Base-by-base conservation (phyloP, 129 eudicot genomes). In the Scalesia atractyloides region DNA sequence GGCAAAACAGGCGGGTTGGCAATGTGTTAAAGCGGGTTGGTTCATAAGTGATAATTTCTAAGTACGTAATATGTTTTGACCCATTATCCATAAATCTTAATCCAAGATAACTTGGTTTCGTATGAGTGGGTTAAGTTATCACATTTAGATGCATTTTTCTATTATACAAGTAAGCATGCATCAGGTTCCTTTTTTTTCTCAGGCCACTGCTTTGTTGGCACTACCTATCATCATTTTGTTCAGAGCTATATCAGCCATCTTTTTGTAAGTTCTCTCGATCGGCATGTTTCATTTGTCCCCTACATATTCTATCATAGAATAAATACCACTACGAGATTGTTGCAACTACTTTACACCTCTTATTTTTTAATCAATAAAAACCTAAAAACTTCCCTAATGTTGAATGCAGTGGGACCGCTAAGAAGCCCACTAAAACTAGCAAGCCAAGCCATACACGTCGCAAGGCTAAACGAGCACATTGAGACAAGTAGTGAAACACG, bases 171-270 rank as follows among this genome's bases (percentile, higher is more conserved):
- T 19, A 44, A 15, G 13, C 20, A 24, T 59, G 64, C 34, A 51
- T 66, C 66, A 43, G 5, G 64, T 15, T 61, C 5, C 33, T 76
- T 68, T 62, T 44, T 54, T 17, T 15, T 34, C 87, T 54, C 71
- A 91, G 97, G 93, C 97, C 70, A 88, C 97, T 3, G 93, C 93
- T 0, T 24, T 91, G 71, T 79, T 91, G 82, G 93, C 88, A 53
- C 84, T 91, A 59, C 96, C 97, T 12, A 66, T 86, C 71, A 76
- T 91, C 70, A 47, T 91, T 71, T 22, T 91, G 63, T 79, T 77
- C 46, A 84, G 80, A 77, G 43, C 77, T 33, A 76, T 64, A 44
- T 91, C 93, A 9, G 77, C 76, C n/a, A 53, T 83, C 73, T 86
- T 88, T 75, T 47, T 87, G 98, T 92, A 73, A 86, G 97, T 86